Base-by-base conservation (phyloP, 306 rosid genomes). In the Glycine latifolia region DNA sequence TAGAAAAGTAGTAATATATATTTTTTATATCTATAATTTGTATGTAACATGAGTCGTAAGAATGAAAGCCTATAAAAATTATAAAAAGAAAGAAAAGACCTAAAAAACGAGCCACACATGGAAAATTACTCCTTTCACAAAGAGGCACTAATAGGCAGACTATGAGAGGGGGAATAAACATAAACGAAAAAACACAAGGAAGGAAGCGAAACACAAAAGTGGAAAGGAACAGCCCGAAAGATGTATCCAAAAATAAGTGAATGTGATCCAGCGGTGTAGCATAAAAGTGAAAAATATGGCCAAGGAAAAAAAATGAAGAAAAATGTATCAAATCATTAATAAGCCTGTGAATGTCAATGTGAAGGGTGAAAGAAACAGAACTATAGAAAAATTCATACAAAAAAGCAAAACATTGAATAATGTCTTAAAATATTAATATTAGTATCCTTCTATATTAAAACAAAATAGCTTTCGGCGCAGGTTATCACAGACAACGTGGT, bases 401-500 rank as follows among this genome's bases (percentile, higher is more conserved):
- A 39, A 39, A 39, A 39, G 5, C 44, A 39, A 39, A 39, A 39
- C 44, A 39, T 1, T 39, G 44, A 4, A 39, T 39, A 4, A 39
- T 39, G 44, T 26, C 8, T 71, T 71, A 26, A 20, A 69, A 17
- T 46, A 26, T 26, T 26, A 26, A 26, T 26, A 26, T 26, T 26
- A 26, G 31, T 26, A 69, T 16, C 8, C 6, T 9, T 44, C 10
- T 26, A 26, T 20, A 50, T 26, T 16, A 71, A 78, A 63, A 61
- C 58, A 85, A 80, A 33, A 80, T 77, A 48, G 75, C 78, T 67
- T 71, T 53, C 53, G 80, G 85, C 59, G 74, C 81, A 87, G 71
- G 79, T 50, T 79, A 61, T 71, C 68, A 56, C 49, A 50, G 16
- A 35, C 77, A n/a, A 26, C 8, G 69, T 49, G 65, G 35, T 31